Conservation (phyloP, 306 rosid genomes). For the Castanea sativa region DNA sequence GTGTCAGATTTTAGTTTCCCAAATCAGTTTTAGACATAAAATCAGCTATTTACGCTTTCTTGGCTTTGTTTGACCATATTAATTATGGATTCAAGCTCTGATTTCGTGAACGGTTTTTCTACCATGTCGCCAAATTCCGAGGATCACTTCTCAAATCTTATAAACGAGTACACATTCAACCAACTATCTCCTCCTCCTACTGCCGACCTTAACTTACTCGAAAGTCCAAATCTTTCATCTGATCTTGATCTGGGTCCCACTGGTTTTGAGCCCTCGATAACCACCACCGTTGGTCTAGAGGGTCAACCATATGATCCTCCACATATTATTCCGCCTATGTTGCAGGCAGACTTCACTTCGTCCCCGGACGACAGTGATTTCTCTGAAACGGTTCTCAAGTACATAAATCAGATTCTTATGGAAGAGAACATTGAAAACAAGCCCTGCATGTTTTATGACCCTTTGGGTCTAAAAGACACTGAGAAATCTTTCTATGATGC, state of each 20-base stretch:
- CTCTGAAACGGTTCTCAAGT: slow-evolving; percentile 59
- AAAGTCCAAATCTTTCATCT: slow-evolving; percentile 1
- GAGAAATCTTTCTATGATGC: slow-evolving; percentile 86
- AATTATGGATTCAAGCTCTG: slow-evolving; percentile 30
- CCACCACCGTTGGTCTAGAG: not conserved
- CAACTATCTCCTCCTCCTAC: slow-evolving; percentile 15
- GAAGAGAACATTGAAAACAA: slow-evolving; percentile 71
- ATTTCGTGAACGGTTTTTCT: slow-evolving; percentile 12
- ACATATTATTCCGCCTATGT: too few species aligned
- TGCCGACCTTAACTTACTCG: slow-evolving; percentile 14
- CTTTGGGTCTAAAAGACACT: slow-evolving; percentile 67
- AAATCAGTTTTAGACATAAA: too few species aligned
- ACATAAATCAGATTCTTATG: slow-evolving; percentile 67
- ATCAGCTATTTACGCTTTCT: too few species aligned
- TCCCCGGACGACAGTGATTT: slow-evolving; percentile 48
- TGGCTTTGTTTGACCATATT: not conserved
- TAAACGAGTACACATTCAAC: slow-evolving; percentile 10
- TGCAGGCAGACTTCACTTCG: slow-evolving; percentile 10
- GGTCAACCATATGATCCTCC: slow-evolving; percentile 1
- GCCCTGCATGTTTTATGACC: slow-evolving; percentile 80
- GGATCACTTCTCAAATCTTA: slow-evolving; percentile 11
- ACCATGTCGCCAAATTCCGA: slow-evolving; percentile 10
- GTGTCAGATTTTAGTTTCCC: not conserved
- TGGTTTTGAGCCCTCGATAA: slow-evolving; percentile 3
- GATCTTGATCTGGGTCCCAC: slow-evolving; percentile 14